Conservation (phyloP, 805 yeast genomes). For the Tetrapisispora taiwanensis region DNA sequence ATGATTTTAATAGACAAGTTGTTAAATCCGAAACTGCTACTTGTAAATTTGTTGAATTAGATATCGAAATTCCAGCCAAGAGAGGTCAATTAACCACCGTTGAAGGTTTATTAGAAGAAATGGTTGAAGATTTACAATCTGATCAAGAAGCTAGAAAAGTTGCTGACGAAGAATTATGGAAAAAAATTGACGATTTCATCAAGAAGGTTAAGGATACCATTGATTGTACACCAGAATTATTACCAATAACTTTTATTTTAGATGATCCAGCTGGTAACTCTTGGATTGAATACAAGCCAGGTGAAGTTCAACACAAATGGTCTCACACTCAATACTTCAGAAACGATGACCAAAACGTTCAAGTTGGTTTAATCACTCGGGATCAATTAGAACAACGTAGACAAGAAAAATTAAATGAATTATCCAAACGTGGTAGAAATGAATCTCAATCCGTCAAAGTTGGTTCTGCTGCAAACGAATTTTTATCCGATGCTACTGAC, state of each 20-base stretch:
- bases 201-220: slow-evolving; percentile 48
- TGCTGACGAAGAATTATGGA: slow-evolving; percentile 62
- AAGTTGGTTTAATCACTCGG: slow-evolving; percentile 64
- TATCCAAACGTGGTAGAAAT: slow-evolving; percentile 30
- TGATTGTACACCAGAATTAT: slow-evolving; percentile 52
- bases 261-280: slow-evolving; percentile 98
- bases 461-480: slow-evolving; percentile 31
- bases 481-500: slow-evolving; percentile 60
- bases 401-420: slow-evolving; percentile 24
- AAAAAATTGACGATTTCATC: slow-evolving; percentile 65
- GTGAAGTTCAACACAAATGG: slow-evolving; percentile 86
- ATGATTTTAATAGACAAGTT: slow-evolving; percentile 81
- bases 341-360: slow-evolving; percentile 79
- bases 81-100: slow-evolving; percentile 87
- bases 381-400: slow-evolving; percentile 40
- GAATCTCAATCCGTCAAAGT: slow-evolving; percentile 15
- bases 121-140: slow-evolving; percentile 65
- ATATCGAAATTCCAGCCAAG: slow-evolving; percentile 90
- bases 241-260: slow-evolving; percentile 68
- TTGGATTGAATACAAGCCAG: slow-evolving; percentile 85
- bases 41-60: slow-evolving; percentile 72
- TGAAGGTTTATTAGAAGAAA: slow-evolving; percentile 80
- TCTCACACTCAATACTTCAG: slow-evolving; percentile 71
- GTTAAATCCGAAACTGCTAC: slow-evolving; percentile 82
- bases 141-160: slow-evolving; percentile 77